Conservation (phyloP, 345 rosid species). For the Atalantia buxifolia region DNA sequence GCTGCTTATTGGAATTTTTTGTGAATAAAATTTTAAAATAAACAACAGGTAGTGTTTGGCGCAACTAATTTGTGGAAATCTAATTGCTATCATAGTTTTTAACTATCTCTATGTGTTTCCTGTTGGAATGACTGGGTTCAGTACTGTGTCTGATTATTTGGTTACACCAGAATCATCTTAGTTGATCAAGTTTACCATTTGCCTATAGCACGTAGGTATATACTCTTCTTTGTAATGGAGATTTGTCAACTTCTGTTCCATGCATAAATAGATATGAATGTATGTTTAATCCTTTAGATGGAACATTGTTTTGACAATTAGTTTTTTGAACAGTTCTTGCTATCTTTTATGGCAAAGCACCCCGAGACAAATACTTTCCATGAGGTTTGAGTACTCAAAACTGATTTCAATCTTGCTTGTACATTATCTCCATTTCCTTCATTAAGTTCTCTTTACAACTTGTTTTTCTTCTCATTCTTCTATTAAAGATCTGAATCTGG, state of each 20-base stretch:
- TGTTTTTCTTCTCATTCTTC: background rate
- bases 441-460: background rate
- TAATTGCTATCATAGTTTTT: background rate
- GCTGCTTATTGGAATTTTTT: background rate
- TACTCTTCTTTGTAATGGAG: background rate
- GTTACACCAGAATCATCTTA: background rate
- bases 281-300: background rate
- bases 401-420: background rate
- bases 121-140: background rate
- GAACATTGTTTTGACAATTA: background rate
- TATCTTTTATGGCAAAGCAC: slow-evolving; percentile 7
- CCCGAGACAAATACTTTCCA: background rate
- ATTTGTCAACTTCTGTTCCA: too few species aligned
- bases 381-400: background rate
- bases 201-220: background rate
- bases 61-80: background rate
- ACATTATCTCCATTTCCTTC: background rate
- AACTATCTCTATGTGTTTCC: background rate
- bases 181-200: background rate
- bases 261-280: background rate
- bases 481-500: background rate
- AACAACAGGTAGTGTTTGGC: background rate
- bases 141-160: background rate
- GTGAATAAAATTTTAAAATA: background rate
- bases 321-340: slow-evolving; percentile 26